Conservation (phyloP, 2,329 filamentous ascomycete genomes). For the Talaromyces sp. region DNA sequence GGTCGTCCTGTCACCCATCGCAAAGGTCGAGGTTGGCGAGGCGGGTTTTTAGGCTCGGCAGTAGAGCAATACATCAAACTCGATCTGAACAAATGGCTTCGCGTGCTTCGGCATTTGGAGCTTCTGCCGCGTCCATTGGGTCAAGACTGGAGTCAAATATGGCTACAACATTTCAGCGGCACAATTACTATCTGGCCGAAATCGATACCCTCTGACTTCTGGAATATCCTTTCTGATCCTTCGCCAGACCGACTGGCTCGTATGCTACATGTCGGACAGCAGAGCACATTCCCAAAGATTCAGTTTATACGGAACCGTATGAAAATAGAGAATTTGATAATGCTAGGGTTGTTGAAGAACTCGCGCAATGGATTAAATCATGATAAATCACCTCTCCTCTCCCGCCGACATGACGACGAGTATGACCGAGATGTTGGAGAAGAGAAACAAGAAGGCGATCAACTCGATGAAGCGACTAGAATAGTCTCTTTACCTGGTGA, state of each 20-base stretch:
- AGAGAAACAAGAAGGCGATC: conserved; percentile 6
- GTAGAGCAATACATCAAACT: conserved; percentile 94
- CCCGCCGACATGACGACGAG: conserved; percentile 26
- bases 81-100: conserved; percentile 96
- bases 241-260: conserved; percentile 69
- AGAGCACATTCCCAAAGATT: conserved; percentile 84
- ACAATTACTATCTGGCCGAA: conserved; percentile 97
- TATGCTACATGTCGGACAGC: conserved; percentile 88
- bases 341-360: conserved; percentile 50
- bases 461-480: conserved; percentile 13
- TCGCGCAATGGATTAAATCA: conserved; percentile 19
- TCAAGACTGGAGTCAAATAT: conserved; percentile 95
- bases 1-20: conserved; percentile 93
- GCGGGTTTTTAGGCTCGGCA: conserved; percentile 88
- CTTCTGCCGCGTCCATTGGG: conserved; percentile 83
- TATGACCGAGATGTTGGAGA: background rate
- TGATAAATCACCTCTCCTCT: conserved; percentile 27
- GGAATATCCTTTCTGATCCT: conserved; percentile 81
- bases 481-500: conserved; percentile 1
- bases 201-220: conserved; percentile 73
- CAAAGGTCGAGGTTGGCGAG: conserved; percentile 89
- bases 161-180: conserved; percentile 90
- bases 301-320: conserved; percentile 87
- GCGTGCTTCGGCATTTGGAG: conserved; percentile 88
- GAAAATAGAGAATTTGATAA: conserved; percentile 70